These are phyloP conservation scores for Emergomyces orientalis DNA, from an alignment of 2,329 filamentous ascomycete genomes.

Conservation along the genomic window DNA sequence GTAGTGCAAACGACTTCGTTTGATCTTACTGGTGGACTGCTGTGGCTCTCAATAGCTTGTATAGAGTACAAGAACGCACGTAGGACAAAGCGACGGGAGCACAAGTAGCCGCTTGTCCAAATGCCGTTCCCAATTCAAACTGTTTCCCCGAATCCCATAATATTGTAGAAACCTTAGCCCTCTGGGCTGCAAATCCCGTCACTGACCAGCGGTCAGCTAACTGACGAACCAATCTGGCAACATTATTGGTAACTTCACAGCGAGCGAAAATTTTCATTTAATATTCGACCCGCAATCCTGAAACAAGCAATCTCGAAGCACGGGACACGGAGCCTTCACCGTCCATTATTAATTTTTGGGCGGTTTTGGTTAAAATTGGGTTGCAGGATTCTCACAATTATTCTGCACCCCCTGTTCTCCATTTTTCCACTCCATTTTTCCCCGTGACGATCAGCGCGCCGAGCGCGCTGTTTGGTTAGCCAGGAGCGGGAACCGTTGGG, in stretches of 20 bases:
- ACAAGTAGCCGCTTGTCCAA: too few relatives aligned
- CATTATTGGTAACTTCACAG: neutral
- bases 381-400: neutral
- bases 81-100: too few relatives aligned
- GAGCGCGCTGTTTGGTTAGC: neutral
- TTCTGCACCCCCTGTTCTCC: neutral
- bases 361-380: neutral
- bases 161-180: neutral
- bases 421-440: neutral
- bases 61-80: too few relatives aligned
- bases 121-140: neutral
- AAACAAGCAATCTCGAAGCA: neutral
- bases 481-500: neutral
- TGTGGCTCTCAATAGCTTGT: neutral
- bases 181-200: neutral
- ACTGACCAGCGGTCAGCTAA: neutral
- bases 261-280: too few relatives aligned
- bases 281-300: neutral
- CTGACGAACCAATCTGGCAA: neutral
- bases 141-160: neutral
- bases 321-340: neutral
- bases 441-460: neutral
- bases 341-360: neutral
- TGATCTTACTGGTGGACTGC: neutral
- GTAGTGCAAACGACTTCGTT: neutral